Evolutionary conservation across 768 basidiomycete genomes (phyloP).

Genomic region (Cystoderma amianthinum): DNA sequence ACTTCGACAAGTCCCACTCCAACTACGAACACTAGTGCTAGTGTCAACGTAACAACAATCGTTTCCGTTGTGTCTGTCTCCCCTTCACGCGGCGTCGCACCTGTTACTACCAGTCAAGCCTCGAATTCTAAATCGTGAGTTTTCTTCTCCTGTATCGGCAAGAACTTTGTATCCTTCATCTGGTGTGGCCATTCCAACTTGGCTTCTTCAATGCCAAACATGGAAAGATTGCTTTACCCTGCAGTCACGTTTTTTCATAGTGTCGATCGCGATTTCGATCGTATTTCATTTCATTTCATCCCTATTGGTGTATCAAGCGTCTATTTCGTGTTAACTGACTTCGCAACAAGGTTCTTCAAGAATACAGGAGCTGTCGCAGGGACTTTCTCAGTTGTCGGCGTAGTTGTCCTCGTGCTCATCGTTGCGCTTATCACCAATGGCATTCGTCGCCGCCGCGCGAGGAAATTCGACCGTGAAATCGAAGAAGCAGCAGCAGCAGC

Average conservation of each 20-base stretch:
- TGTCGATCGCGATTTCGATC: not conserved
- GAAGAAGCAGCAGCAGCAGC: conserved; percentile 66
- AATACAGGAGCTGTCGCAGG: conserved; percentile 72
- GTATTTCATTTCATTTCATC: not conserved
- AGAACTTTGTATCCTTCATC: not conserved
- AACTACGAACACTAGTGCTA: not conserved
- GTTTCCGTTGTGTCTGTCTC: not conserved
- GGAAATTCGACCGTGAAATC: conserved; percentile 66
- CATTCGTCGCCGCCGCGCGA: conserved; percentile 57
- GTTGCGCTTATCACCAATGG: conserved; percentile 41
- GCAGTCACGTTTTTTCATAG: not conserved
- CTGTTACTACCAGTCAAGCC: not conserved
- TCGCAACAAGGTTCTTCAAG: conserved; percentile 48
- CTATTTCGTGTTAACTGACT: not conserved
- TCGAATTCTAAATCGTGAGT: not conserved
- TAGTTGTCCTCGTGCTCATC: conserved; percentile 44
- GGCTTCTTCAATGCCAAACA: not conserved
- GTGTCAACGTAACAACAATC: not conserved
- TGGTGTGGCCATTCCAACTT: not conserved
- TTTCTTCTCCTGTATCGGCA: not conserved
- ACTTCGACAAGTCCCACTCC: not conserved
- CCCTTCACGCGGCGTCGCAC: not conserved
- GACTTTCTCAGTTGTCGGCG: conserved; percentile 65
- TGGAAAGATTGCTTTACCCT: not conserved
- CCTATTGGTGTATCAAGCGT: not conserved